Conservation (phyloP, 495 filamentous ascomycete genomes). For the Poronia punctata region DNA sequence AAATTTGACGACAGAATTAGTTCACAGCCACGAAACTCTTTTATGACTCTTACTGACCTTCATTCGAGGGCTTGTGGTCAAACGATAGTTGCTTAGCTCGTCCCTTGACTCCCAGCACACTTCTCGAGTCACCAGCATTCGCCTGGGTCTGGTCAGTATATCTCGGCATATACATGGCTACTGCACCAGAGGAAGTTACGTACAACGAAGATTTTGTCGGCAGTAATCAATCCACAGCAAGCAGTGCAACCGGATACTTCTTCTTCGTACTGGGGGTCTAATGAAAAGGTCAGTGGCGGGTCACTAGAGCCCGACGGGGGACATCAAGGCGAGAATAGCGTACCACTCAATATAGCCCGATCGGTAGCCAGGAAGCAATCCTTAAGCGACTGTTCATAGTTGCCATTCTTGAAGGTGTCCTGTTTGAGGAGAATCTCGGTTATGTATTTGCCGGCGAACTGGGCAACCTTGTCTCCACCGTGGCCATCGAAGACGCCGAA, state of each 20-base stretch:
- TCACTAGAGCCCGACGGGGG: background rate
- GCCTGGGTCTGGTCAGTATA: constrained; percentile 48
- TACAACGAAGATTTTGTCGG: constrained; percentile 91
- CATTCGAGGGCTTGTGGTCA: constrained; percentile 98
- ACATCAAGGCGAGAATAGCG: constrained; percentile 22
- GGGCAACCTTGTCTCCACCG: constrained; percentile 90
- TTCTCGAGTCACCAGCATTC: constrained; percentile 93
- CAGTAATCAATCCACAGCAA: constrained; percentile 78
- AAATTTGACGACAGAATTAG: constrained; percentile 14
- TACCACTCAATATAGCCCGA: constrained; percentile 90
- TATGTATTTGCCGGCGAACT: constrained; percentile 87
- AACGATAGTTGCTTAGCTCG: constrained; percentile 94
- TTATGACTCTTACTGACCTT: constrained; percentile 54
- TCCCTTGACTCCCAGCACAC: constrained; percentile 90
- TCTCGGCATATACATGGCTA: background rate
- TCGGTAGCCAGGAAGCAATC: constrained; percentile 96
- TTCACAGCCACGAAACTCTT: constrained; percentile 1
- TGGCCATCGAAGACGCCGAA: constrained; percentile 98
- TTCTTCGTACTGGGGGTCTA: constrained; percentile 94
- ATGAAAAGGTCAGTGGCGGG: constrained; percentile 1
- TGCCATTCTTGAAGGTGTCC: constrained; percentile 80
- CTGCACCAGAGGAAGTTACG: constrained; percentile 11
- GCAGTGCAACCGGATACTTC: constrained; percentile 98
- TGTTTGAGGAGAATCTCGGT: constrained; percentile 92
- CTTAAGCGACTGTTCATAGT: constrained; percentile 93